These are phyloP conservation scores for Candida hispaniensis DNA, from an alignment of 805 yeast species.

Conservation along the genomic window DNA sequence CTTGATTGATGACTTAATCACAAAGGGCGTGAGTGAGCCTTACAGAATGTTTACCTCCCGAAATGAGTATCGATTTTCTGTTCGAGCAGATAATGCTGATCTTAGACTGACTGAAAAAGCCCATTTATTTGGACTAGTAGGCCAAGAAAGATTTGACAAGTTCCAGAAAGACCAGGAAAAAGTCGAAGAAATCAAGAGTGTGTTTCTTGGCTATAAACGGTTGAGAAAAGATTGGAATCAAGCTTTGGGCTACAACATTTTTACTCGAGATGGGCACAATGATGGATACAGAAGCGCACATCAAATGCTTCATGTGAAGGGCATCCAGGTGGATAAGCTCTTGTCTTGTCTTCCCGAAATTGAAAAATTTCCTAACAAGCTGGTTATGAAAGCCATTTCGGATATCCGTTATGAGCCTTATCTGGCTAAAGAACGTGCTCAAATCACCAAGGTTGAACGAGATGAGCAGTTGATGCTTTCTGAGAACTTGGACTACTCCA, in stretches of 20 bases:
- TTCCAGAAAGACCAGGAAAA: conserved; percentile 36
- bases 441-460: conserved; percentile 65
- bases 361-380: conserved; percentile 33
- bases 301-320: conserved; percentile 55
- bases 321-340: conserved; percentile 24
- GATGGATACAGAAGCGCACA: conserved; percentile 50
- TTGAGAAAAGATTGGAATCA: conserved; percentile 56
- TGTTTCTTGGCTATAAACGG: conserved; percentile 36
- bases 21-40: conserved; percentile 95
- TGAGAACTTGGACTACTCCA: conserved; percentile 46
- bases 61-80: conserved; percentile 82
- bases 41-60: conserved; percentile 97
- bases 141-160: conserved; percentile 44
- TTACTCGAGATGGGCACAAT: conserved; percentile 31
- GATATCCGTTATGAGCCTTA: conserved; percentile 81
- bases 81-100: conserved; percentile 93
- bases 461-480: conserved; percentile 79
- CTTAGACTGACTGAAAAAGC: conserved; percentile 67
- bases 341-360: conserved; percentile 32
- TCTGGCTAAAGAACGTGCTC: conserved; percentile 58
- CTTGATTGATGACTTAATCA: conserved; percentile 81
- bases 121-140: conserved; percentile 51
- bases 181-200: conserved; percentile 37
- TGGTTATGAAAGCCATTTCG: conserved; percentile 52
- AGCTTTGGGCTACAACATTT: conserved; percentile 28